These are phyloP conservation scores for Yamadazyma jaroonii DNA, from an alignment of 1,139 yeast species.

Conservation along the genomic window DNA sequence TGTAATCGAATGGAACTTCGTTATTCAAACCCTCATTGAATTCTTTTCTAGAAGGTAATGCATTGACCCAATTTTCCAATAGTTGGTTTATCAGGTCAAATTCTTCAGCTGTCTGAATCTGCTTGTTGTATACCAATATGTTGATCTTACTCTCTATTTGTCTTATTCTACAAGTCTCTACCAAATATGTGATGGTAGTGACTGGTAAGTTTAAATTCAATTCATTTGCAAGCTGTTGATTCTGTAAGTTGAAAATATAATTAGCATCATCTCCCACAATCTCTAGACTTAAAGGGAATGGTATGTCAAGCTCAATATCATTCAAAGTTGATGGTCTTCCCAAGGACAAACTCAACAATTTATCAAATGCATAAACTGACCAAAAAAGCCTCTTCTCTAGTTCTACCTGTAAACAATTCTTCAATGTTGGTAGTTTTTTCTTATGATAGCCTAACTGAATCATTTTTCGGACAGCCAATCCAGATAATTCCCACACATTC, in stretches of 20 bases:
- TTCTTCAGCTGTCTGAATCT: conserved; percentile 2
- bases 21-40: conserved; percentile 10
- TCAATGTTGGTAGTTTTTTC: conserved; percentile 8
- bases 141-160: conserved; percentile 19
- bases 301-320: conserved; percentile 10
- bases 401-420: conserved; percentile 10
- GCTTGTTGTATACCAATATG: conserved; percentile 14
- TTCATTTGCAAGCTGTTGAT: conserved; percentile 2
- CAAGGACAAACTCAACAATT: conserved; percentile 6
- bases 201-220: conserved; percentile 14
- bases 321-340: conserved; percentile 12
- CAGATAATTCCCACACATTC: conserved; percentile 16
- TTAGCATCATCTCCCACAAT: conserved; percentile 6
- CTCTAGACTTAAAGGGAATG: conserved; percentile 14
- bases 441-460: conserved; percentile 13
- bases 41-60: conserved; percentile 9
- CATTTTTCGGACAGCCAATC: conserved; percentile 14
- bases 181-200: conserved; percentile 17
- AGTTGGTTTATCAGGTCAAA: conserved; percentile 8
- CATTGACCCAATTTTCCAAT: conserved; percentile 10
- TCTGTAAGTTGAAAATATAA: conserved; percentile 7
- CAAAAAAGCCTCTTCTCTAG: conserved; percentile 14
- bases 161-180: conserved; percentile 18
- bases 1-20: conserved; percentile 14
- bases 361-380: conserved; percentile 12